Percentiles rank a stretch among this genome's conserved stretches.
These are phyloP conservation scores for Theileria annulata DNA, from an alignment of 169 alveolate genomes.

Conservation along the genomic window DNA sequence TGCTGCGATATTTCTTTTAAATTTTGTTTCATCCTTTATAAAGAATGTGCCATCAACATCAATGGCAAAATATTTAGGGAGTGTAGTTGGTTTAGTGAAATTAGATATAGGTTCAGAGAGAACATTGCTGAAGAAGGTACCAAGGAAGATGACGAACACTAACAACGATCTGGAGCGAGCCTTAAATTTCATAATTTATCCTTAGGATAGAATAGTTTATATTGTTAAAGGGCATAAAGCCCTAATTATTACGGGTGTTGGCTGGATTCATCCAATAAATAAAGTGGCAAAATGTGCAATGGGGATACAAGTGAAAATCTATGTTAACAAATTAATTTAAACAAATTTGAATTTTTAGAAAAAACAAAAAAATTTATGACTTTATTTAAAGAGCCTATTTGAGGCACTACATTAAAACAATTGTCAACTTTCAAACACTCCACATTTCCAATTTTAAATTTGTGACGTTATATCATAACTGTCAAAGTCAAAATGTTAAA, in stretches of 20 bases:
- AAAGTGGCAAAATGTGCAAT: background rate
- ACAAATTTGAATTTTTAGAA: background rate
- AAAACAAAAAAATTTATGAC: background rate
- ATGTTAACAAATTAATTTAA: background rate
- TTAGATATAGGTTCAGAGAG: background rate
- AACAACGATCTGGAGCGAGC: background rate
- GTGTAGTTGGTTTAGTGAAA: background rate
- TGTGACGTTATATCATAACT: background rate
- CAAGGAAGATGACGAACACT: background rate
- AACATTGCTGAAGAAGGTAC: background rate
- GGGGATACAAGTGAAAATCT: background rate
- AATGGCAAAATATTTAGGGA: slow-evolving; percentile 43
- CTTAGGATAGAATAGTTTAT: background rate
- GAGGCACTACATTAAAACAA: background rate
- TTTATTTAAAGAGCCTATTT: background rate
- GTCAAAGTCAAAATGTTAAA: no score
- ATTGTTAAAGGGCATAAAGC: background rate
- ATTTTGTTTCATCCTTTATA: slow-evolving; percentile 3
- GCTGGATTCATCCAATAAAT: background rate
- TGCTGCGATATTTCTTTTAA: slow-evolving; percentile 47
- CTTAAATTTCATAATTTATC: background rate
- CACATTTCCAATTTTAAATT: background rate
- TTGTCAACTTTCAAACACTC: background rate
- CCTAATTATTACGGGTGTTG: background rate
- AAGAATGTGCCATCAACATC: slow-evolving; percentile 65